Conservation (phyloP, 331 rosid genomes). For the Acacia concinna region DNA sequence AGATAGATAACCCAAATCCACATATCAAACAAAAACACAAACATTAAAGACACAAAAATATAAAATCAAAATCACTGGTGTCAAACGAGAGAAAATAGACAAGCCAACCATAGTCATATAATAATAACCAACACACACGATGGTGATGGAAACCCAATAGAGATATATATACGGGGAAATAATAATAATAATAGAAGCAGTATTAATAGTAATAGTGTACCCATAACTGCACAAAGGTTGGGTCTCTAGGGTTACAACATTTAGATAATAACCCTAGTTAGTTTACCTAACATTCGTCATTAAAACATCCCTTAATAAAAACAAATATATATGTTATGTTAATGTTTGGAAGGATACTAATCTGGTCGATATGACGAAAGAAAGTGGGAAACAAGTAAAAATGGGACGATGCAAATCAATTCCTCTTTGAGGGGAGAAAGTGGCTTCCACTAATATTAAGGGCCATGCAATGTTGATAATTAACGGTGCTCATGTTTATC, state of each 20-base stretch:
- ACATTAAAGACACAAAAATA: neutral
- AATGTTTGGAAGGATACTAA: slow-evolving; percentile 34
- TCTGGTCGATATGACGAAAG: slow-evolving; percentile 24
- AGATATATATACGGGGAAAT: neutral
- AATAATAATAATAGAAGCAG: neutral
- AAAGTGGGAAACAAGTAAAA: slow-evolving; percentile 56
- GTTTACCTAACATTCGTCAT: neutral
- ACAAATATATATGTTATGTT: too few relatives aligned
- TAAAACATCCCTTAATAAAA: neutral
- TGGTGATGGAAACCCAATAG: neutral
- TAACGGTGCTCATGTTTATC: neutral
- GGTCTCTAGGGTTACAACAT: neutral
- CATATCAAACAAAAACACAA: neutral
- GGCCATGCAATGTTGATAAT: slow-evolving; percentile 16
- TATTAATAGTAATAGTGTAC: neutral
- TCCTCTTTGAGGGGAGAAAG: slow-evolving; percentile 24
- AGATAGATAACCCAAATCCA: neutral
- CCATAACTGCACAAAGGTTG: neutral
- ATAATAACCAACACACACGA: neutral
- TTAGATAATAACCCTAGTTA: neutral
- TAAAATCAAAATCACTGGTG: neutral
- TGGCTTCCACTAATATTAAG: slow-evolving; percentile 40
- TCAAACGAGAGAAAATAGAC: neutral
- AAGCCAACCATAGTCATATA: neutral
- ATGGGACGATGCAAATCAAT: slow-evolving; percentile 15